Conservation (phyloP, 257 asterid species). For the Solanum peruvianum region DNA sequence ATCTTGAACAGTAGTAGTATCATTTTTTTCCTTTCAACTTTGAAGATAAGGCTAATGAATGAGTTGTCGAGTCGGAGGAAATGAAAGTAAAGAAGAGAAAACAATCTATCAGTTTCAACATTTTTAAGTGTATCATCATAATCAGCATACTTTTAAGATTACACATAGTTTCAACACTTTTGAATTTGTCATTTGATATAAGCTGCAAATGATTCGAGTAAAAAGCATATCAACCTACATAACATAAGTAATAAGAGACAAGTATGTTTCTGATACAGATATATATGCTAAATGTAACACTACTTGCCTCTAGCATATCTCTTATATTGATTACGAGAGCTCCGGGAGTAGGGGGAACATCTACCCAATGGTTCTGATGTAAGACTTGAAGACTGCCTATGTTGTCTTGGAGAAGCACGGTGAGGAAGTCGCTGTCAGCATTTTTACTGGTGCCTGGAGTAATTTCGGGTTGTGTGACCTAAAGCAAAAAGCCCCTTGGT, state of each 20-base stretch:
- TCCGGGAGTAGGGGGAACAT: constrained; percentile 21
- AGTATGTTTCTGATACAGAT: neutral
- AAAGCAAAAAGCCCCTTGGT: neutral
- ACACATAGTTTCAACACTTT: neutral
- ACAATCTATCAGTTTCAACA: no score
- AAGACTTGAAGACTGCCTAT: constrained; percentile 16
- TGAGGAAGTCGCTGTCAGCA: constrained; percentile 11
- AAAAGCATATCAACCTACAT: neutral
- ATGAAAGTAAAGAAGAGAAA: no score
- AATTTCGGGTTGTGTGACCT: constrained; percentile 13
- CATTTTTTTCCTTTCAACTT: no score
- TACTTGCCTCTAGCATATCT: constrained; percentile 13
- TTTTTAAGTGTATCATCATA: neutral
- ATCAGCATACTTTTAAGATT: neutral
- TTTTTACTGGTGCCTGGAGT: constrained; percentile 12
- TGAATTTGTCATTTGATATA: constrained; percentile 10
- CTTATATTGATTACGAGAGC: constrained; percentile 18
- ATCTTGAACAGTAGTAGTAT: no score
- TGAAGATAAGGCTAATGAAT: no score
- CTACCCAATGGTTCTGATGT: constrained; percentile 17
- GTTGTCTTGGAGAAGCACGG: constrained; percentile 17
- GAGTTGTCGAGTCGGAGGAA: no score
- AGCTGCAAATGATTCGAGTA: neutral
- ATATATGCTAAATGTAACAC: neutral
- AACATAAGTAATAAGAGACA: neutral